Percentiles rank a stretch among this genome's conserved stretches.
Conservation (phyloP, 441 rosid species). For the Hypseocharis bilobata region DNA sequence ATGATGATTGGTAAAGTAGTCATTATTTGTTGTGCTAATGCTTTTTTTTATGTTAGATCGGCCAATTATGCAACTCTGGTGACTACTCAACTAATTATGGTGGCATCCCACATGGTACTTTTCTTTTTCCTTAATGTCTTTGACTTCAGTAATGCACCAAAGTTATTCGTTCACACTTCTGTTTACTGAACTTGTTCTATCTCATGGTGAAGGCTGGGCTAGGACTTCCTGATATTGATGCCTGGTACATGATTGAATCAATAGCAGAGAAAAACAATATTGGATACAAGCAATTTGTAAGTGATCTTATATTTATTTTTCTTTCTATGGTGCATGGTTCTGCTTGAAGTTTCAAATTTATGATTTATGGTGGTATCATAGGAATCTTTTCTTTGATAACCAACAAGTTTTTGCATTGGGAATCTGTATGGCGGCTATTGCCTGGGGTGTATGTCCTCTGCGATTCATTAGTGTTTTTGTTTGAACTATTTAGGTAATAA, state of each 20-base stretch:
- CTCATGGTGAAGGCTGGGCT: slow-evolving; percentile 64
- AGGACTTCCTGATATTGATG: slow-evolving; percentile 88
- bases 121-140: slow-evolving; percentile 13
- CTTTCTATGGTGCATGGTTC: slow-evolving; percentile 16
- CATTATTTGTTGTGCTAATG: slow-evolving; percentile 18
- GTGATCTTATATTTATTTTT: slow-evolving; percentile 28
- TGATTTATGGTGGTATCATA: too few relatives aligned
- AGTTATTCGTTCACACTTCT: slow-evolving; percentile 12
- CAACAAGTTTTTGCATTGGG: background rate
- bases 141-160: background rate
- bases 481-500: too few relatives aligned
- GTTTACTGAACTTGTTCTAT: slow-evolving; percentile 19
- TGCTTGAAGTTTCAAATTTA: slow-evolving; percentile 7
- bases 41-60: slow-evolving; percentile 43
- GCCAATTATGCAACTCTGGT: slow-evolving; percentile 81
- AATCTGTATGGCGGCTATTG: background rate
- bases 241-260: slow-evolving; percentile 89
- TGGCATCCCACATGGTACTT: slow-evolving; percentile 88
- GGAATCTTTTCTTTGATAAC: background rate
- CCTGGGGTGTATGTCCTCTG: too few relatives aligned
- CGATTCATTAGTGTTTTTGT: too few relatives aligned
- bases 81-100: slow-evolving; percentile 65
- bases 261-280: slow-evolving; percentile 83
- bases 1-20: background rate
- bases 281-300: slow-evolving; percentile 75